These are phyloP conservation scores for Colletotrichum horii DNA, from an alignment of 2,329 filamentous ascomycete species.

Conservation along the genomic window DNA sequence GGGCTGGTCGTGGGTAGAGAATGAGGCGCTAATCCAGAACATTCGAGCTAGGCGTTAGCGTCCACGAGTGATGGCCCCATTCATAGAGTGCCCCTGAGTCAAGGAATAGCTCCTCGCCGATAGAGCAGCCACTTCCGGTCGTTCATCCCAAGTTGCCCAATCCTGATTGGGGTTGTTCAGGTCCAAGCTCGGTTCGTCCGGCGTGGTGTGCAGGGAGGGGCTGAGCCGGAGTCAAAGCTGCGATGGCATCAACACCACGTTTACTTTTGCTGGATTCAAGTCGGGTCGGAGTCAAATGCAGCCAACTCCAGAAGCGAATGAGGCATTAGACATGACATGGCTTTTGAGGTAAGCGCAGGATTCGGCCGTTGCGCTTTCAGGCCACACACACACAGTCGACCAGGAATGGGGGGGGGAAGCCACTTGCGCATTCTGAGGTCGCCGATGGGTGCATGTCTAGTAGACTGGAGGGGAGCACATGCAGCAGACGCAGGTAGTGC, in stretches of 20 bases:
- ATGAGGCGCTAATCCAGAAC: constrained; percentile 4
- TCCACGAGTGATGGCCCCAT: not conserved
- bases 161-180: not conserved
- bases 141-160: constrained; percentile 1
- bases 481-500: not conserved
- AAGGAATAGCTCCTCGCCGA: constrained; percentile 7
- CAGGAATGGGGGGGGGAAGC: not conserved
- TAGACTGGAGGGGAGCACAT: not conserved
- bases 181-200: constrained; percentile 18
- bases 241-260: not conserved
- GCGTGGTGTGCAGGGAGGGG: not conserved
- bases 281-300: not conserved
- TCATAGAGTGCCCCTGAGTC: constrained; percentile 14
- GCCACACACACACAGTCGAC: constrained; percentile 5
- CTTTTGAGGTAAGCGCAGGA: not conserved
- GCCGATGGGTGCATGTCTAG: not conserved
- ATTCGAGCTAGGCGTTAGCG: constrained; percentile 1
- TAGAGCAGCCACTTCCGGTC: constrained; percentile 13
- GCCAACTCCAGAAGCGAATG: not conserved
- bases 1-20: not conserved
- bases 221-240: constrained; percentile 6
- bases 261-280: not conserved
- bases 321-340: not conserved
- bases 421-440: constrained; percentile 7
- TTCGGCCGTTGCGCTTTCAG: constrained; percentile 3